phyloP scores from a whole-genome alignment of 371 early-diverging fungal genomes.

The Mortierella sp. region DNA sequence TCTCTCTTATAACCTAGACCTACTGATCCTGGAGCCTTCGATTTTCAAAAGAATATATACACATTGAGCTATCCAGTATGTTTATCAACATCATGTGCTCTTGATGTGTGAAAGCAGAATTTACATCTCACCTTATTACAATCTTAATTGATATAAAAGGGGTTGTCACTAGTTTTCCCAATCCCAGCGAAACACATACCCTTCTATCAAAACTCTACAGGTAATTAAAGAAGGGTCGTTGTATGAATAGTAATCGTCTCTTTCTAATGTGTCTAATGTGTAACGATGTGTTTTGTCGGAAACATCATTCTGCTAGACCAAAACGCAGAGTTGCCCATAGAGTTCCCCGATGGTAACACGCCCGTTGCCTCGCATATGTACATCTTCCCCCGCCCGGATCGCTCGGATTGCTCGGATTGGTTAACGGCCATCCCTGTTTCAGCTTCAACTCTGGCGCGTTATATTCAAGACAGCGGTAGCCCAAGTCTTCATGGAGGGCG shows the following conservation, averaged over 20 bases:
- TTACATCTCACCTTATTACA: not conserved
- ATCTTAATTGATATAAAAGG: conserved; percentile 54
- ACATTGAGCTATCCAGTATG: conserved; percentile 79
- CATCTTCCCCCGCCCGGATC: conserved; percentile 53
- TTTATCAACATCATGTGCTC: not conserved
- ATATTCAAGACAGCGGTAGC: conserved; percentile 40
- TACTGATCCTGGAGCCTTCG: conserved; percentile 78
- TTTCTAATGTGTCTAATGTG: not conserved
- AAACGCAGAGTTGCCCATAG: conserved; percentile 70
- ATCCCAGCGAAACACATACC: conserved; percentile 72
- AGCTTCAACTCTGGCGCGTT: conserved; percentile 46
- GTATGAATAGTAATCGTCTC: not conserved
- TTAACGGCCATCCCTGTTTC: conserved; percentile 62
- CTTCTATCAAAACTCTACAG: conserved; percentile 58
- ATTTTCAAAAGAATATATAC: conserved; percentile 64
- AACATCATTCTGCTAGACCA: not conserved
- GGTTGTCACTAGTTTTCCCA: conserved; percentile 80
- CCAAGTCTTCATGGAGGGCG: conserved; percentile 29
- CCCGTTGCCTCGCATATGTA: conserved; percentile 76
- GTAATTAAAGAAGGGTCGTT: not conserved
- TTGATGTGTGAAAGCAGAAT: not conserved
- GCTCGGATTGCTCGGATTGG: conserved; percentile 62
- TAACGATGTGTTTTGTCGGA: not conserved
- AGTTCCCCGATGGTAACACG: conserved; percentile 83
- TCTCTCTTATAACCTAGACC: conserved; percentile 55